These are phyloP conservation scores for Mycena rosella DNA, from an alignment of 768 basidiomycete genomes.

Conservation along the genomic window DNA sequence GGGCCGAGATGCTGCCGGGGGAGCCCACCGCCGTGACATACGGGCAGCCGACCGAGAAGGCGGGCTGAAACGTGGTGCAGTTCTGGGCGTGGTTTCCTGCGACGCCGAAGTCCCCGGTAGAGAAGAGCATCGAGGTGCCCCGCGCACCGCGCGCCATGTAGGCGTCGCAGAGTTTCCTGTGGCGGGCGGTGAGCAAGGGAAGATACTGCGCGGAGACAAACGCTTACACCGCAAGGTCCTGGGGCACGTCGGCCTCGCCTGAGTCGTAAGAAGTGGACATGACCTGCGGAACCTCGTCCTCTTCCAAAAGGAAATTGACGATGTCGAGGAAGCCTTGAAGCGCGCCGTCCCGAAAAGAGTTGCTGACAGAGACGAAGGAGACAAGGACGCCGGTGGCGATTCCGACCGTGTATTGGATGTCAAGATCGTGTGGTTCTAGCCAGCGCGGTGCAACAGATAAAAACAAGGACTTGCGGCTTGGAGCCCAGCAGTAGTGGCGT, in stretches of 20 bases:
- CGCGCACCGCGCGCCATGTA: slow-evolving; percentile 63
- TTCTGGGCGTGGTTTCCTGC: slow-evolving; percentile 26
- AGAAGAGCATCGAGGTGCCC: slow-evolving; percentile 60
- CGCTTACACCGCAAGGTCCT: slow-evolving; percentile 29
- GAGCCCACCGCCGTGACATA: slow-evolving; percentile 34
- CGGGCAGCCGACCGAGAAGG: slow-evolving; percentile 34
- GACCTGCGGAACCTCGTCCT: slow-evolving; percentile 66
- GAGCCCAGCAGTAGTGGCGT: slow-evolving; percentile 25
- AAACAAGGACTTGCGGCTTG: slow-evolving; percentile 32
- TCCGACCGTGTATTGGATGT: slow-evolving; percentile 40
- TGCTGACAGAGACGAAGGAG: slow-evolving; percentile 49
- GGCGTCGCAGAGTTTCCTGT: slow-evolving; percentile 36
- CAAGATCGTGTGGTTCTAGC: slow-evolving; percentile 21
- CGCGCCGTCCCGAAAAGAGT: slow-evolving; percentile 45
- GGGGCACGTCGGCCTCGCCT: slow-evolving; percentile 64
- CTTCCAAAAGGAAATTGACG: slow-evolving; percentile 64
- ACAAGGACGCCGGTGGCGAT: slow-evolving; percentile 44
- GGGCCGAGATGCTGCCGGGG: slow-evolving; percentile 13
- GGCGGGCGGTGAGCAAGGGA: neutral
- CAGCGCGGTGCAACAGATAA: neutral
- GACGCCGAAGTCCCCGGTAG: slow-evolving; percentile 56
- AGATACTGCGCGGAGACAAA: neutral
- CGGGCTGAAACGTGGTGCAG: slow-evolving; percentile 31
- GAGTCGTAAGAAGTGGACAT: slow-evolving; percentile 75
- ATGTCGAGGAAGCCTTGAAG: slow-evolving; percentile 70